A percentile compares a stretch with the other conserved stretches of the same genome.
phyloP scores from a whole-genome alignment of 495 filamentous ascomycete genomes.

The Daldinia vernicosa region DNA sequence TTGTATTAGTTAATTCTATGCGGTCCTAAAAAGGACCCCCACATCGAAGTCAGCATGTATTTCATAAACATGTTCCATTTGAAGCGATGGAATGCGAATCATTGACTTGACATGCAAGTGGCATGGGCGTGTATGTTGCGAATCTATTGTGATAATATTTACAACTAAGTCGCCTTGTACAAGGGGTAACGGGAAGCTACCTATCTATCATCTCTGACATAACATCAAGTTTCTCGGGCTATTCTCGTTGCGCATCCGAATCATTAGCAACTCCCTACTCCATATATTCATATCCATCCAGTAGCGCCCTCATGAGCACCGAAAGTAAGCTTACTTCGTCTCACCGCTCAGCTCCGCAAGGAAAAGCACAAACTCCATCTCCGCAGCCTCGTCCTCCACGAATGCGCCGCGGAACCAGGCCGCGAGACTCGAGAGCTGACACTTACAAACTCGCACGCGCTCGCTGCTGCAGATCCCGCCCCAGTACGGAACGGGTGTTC shows the following conservation, averaged over 20 bases:
- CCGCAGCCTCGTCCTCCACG: slow-evolving; percentile 36
- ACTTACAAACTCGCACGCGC: slow-evolving; percentile 42
- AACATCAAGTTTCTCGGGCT: no score
- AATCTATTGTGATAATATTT: background rate
- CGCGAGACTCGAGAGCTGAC: slow-evolving; percentile 37
- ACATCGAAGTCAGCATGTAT: background rate
- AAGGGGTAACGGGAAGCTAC: background rate
- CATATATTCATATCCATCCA: background rate
- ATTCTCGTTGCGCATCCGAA: no score
- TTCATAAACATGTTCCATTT: background rate
- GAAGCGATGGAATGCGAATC: background rate
- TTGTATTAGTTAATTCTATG: slow-evolving; percentile 8
- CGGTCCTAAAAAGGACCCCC: background rate
- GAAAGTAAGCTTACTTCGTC: background rate
- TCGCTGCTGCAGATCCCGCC: slow-evolving; percentile 14
- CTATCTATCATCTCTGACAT: no score
- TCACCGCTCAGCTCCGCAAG: slow-evolving; percentile 38
- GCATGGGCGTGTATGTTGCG: background rate
- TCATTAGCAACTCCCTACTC: background rate
- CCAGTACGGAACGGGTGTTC: slow-evolving; percentile 44
- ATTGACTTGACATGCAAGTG: background rate
- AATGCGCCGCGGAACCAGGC: slow-evolving; percentile 46
- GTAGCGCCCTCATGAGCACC: background rate
- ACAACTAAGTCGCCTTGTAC: background rate
- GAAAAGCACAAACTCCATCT: slow-evolving; percentile 44